Percentiles rank a stretch among this genome's conserved stretches.
Conservation (phyloP, 306 rosid species). For the Trichosanthes truncata region DNA sequence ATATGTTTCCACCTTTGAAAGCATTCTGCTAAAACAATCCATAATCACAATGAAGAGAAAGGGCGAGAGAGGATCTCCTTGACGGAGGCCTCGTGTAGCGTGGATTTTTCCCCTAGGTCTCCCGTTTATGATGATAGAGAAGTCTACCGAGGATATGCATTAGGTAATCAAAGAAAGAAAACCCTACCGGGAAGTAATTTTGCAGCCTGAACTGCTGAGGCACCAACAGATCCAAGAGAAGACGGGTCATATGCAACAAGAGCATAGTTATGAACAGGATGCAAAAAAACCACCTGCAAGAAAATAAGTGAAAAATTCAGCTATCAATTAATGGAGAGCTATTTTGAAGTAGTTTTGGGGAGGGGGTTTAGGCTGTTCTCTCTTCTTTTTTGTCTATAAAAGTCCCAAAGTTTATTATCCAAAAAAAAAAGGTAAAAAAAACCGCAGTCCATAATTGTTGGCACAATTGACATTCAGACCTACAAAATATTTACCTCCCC, state of each 20-base stretch:
- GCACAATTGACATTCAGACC: not conserved
- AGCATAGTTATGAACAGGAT: constrained; percentile 93
- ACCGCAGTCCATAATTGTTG: constrained; percentile 1
- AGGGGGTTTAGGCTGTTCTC: too few relatives aligned
- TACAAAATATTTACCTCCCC: constrained; percentile 65
- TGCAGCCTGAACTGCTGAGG: constrained; percentile 74
- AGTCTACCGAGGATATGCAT: too few relatives aligned
- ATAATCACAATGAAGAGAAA: too few relatives aligned
- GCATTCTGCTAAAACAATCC: too few relatives aligned
- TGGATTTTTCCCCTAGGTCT: too few relatives aligned
- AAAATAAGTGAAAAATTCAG: constrained; percentile 9
- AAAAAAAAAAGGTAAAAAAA: constrained; percentile 50
- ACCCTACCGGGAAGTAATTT: constrained; percentile 79
- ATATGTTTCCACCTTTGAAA: too few relatives aligned
- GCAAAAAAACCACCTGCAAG: constrained; percentile 86
- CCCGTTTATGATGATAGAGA: too few relatives aligned
- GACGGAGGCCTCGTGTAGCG: too few relatives aligned
- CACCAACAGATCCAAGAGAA: constrained; percentile 81
- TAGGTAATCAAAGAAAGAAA: not conserved
- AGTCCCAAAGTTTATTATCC: too few relatives aligned
- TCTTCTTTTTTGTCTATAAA: too few relatives aligned
- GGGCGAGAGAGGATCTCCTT: too few relatives aligned
- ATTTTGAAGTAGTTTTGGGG: not conserved
- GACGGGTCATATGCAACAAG: constrained; percentile 88
- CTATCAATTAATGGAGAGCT: not conserved